These are phyloP conservation scores for Viola pubescens DNA, from an alignment of 441 rosid genomes.

Conservation along the genomic window DNA sequence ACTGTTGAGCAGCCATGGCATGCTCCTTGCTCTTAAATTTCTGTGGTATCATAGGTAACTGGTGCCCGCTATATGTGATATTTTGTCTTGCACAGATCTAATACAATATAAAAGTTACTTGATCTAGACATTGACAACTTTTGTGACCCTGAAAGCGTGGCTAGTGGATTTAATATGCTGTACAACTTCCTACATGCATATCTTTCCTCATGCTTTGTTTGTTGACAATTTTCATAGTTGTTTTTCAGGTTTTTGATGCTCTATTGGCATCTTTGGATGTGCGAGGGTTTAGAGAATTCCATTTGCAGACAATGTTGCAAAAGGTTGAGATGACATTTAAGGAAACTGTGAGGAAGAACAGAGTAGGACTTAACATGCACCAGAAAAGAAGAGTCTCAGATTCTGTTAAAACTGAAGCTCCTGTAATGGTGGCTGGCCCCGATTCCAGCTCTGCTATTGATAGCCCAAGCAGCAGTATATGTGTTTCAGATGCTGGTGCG, in stretches of 20 bases:
- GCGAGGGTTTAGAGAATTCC: constrained; percentile 71
- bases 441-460: constrained; percentile 16
- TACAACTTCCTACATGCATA: neutral
- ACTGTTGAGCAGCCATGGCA: neutral
- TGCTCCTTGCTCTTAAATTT: constrained; percentile 1
- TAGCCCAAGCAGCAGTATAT: constrained; percentile 30
- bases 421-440: constrained; percentile 17
- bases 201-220: neutral
- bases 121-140: neutral
- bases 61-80: neutral
- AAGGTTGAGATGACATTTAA: constrained; percentile 60
- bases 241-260: constrained; percentile 57
- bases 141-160: neutral
- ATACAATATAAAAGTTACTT: constrained; percentile 1
- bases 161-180: neutral
- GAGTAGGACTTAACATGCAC: neutral
- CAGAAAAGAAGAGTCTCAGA: constrained; percentile 16
- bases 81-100: constrained; percentile 1
- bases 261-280: constrained; percentile 60
- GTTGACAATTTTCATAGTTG: constrained; percentile 6
- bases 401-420: constrained; percentile 25
- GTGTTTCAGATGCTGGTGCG: constrained; percentile 39
- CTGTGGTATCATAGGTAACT: constrained; percentile 10
- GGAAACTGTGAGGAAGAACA: constrained; percentile 44
- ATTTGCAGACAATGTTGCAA: constrained; percentile 58